Conservation (phyloP, 179 eudicot genomes). For the Silene noctiflora region DNA sequence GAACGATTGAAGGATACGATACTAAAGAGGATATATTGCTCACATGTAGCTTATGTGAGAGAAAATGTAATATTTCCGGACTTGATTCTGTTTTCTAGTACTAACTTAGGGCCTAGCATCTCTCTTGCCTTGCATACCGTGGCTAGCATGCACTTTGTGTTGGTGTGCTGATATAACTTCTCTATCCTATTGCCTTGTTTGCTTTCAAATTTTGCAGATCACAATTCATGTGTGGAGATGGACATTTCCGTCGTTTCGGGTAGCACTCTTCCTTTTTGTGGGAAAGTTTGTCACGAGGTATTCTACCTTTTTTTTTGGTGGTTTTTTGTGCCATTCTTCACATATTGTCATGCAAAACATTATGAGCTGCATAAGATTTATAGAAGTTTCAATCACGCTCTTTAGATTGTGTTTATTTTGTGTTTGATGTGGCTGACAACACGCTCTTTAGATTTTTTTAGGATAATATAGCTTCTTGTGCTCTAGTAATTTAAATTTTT, state of each 20-base stretch:
- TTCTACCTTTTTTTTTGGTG: not conserved
- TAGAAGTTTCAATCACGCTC: not conserved
- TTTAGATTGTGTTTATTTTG: not conserved
- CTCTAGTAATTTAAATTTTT: not conserved
- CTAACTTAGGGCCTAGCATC: not conserved
- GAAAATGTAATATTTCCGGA: conserved; percentile 58
- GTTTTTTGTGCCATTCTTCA: not conserved
- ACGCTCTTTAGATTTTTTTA: not conserved
- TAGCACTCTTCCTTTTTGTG: conserved; percentile 55
- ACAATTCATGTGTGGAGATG: conserved; percentile 56
- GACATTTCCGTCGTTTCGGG: conserved; percentile 31
- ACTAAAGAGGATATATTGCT: conserved; percentile 32
- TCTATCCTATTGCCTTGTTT: conserved; percentile 15
- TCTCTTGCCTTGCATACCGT: not conserved
- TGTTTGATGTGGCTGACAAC: not conserved
- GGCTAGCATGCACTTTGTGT: conserved; percentile 10
- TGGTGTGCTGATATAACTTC: conserved; percentile 11
- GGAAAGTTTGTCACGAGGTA: conserved; percentile 81
- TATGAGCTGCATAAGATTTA: conserved; percentile 1
- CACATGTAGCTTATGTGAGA: conserved; percentile 68
- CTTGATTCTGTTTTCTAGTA: conserved; percentile 5
- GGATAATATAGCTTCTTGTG: conserved; percentile 10
- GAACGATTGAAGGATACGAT: conserved; percentile 33
- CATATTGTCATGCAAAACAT: conserved; percentile 9
- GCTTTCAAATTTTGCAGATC: conserved; percentile 43